Evolutionary conservation across 2,329 filamentous ascomycete genomes (phyloP).

Genomic region (Zarea fungicola): DNA sequence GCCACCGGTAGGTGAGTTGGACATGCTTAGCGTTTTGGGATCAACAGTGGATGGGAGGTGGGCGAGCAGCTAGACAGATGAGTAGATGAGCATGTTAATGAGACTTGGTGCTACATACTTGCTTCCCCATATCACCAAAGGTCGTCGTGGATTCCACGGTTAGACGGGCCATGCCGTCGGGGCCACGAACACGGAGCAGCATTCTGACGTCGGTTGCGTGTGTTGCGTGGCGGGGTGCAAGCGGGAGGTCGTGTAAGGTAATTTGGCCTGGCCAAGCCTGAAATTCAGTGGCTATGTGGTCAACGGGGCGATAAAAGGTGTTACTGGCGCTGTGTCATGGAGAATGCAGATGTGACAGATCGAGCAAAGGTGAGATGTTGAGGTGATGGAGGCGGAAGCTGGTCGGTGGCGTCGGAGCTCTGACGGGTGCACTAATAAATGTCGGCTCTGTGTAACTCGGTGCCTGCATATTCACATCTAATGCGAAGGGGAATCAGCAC

Average conservation of each 20-base stretch:
- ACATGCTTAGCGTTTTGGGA: constrained; percentile 53
- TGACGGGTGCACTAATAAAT: constrained; percentile 10
- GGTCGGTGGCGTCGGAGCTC: constrained; percentile 11
- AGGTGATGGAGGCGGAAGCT: constrained; percentile 4
- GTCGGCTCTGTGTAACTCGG: too few species aligned
- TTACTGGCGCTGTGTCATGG: background rate
- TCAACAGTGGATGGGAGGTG: constrained; percentile 60
- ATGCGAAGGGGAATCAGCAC: too few species aligned
- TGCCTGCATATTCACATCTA: too few species aligned
- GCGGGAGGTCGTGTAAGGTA: background rate
- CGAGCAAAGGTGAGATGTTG: constrained; percentile 5
- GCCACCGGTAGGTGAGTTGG: constrained; percentile 53
- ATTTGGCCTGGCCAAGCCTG: constrained; percentile 7
- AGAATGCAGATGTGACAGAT: background rate
- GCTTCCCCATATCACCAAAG: constrained; percentile 58
- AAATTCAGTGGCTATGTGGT: background rate
- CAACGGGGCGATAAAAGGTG: too few species aligned
- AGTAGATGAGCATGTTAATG: constrained; percentile 11
- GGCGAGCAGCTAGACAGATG: constrained; percentile 44
- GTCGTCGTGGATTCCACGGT: constrained; percentile 68
- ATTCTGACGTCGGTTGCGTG: constrained; percentile 42
- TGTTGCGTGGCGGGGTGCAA: constrained; percentile 1
- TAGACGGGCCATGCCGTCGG: constrained; percentile 87
- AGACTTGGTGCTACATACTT: constrained; percentile 33
- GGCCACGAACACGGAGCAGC: constrained; percentile 81